phyloP scores from a whole-genome alignment of 2,329 filamentous ascomycete genomes.

The Alternaria rosae region DNA sequence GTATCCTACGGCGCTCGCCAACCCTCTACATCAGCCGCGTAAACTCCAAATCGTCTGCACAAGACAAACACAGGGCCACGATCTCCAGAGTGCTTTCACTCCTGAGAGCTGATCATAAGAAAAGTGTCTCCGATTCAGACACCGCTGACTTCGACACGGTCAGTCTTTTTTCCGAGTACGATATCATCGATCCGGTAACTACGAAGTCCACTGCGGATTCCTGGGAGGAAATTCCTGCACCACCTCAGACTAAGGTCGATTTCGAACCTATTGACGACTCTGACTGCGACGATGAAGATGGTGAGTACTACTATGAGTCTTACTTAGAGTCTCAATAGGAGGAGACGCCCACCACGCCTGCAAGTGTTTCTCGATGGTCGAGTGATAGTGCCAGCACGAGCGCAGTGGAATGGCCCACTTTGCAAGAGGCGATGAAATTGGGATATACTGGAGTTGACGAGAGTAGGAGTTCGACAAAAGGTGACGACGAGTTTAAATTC shows the following conservation, averaged over 20 bases:
- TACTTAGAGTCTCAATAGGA: background rate
- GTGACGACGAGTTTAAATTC: background rate
- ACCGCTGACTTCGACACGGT: background rate
- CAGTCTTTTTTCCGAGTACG: background rate
- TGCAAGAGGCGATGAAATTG: conserved; percentile 18
- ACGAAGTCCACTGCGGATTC: background rate
- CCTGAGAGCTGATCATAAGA: background rate
- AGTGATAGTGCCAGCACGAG: conserved; percentile 5
- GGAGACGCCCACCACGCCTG: background rate
- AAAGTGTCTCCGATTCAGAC: background rate
- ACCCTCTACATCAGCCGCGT: background rate
- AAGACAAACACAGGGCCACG: background rate
- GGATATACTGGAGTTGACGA: background rate
- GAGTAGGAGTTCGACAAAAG: background rate
- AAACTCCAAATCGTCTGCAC: background rate
- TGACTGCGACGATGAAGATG: background rate
- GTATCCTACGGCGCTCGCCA: background rate
- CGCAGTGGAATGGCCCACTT: conserved; percentile 26
- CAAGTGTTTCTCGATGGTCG: background rate
- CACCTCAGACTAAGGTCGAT: background rate
- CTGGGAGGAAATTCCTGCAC: background rate
- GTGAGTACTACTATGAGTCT: background rate
- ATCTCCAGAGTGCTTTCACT: background rate
- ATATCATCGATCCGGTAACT: background rate
- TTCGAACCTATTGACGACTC: background rate